Evolutionary conservation across 2,329 filamentous ascomycete species (phyloP).

Genomic region (Ceratocystis diversiconidia): DNA sequence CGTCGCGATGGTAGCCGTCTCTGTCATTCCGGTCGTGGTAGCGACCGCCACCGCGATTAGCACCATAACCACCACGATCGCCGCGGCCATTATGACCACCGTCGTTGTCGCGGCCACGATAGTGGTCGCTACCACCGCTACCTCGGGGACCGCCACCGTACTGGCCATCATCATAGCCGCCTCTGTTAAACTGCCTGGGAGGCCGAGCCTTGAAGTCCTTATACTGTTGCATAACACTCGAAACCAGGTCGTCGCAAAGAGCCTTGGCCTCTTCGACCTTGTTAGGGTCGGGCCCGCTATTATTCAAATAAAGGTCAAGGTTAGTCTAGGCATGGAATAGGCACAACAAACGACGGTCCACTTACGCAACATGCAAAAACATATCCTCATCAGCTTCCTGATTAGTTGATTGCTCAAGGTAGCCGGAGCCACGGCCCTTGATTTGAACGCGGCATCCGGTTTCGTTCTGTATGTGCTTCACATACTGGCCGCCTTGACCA

Average conservation of each 20-base stretch:
- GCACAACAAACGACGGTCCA: constrained; percentile 20
- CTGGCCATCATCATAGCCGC: constrained; percentile 27
- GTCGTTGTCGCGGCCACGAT: constrained; percentile 22
- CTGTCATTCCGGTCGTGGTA: constrained; percentile 19
- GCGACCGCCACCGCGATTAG: constrained; percentile 18
- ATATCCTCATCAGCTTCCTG: constrained; percentile 88
- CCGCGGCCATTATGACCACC: constrained; percentile 5
- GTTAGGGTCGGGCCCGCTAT: constrained; percentile 68
- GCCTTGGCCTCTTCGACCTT: constrained; percentile 80
- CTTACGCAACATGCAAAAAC: constrained; percentile 90
- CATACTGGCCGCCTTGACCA: constrained; percentile 83
- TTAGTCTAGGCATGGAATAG: constrained; percentile 24
- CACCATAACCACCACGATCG: constrained; percentile 22
- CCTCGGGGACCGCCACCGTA: constrained; percentile 27
- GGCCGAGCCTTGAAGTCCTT: constrained; percentile 78
- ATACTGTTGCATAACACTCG: constrained; percentile 78
- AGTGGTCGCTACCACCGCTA: constrained; percentile 24
- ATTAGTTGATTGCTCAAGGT: constrained; percentile 77
- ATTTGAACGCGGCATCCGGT: constrained; percentile 95
- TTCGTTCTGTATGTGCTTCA: constrained; percentile 95
- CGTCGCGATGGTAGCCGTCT: constrained; percentile 14
- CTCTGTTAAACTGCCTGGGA: constrained; percentile 47
- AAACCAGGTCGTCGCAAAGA: constrained; percentile 75
- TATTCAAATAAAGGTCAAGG: constrained; percentile 9
- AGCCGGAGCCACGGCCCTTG: constrained; percentile 90